phyloP scores from a whole-genome alignment of 139 green algal species.

The Haematococcus lacustris region DNA sequence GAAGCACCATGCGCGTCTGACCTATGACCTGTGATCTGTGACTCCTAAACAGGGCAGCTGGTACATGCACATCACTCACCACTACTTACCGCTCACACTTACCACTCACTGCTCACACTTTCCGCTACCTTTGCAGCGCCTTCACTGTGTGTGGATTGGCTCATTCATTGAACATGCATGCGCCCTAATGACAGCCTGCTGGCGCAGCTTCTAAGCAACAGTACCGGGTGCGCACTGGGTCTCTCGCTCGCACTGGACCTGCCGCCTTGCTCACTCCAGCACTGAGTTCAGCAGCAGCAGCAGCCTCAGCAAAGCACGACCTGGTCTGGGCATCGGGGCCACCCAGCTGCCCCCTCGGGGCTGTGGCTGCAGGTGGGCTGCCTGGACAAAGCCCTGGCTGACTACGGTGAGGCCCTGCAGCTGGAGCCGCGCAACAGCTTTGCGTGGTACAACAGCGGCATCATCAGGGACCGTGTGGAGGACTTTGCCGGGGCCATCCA shows the following conservation, averaged over 20 bases:
- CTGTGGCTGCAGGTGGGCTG: constrained; percentile 39
- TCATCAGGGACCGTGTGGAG: constrained; percentile 45
- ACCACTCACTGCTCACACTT: no score
- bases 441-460: constrained; percentile 80
- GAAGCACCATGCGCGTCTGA: no score
- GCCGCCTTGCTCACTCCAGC: not conserved
- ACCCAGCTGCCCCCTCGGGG: not conserved
- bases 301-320: not conserved
- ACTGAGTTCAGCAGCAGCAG: not conserved
- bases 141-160: no score
- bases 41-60: no score
- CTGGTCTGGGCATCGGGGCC: not conserved
- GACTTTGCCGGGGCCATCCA: constrained; percentile 13
- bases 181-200: no score
- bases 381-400: constrained; percentile 42
- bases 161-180: no score
- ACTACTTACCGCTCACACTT: no score
- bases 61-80: no score
- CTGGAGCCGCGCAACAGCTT: constrained; percentile 57
- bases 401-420: constrained; percentile 63
- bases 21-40: no score
- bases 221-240: not conserved
- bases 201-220: not conserved
- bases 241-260: not conserved
- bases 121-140: no score